Base-by-base conservation (phyloP, 1,139 yeast species). In the Wickerhamomyces sp. region DNA sequence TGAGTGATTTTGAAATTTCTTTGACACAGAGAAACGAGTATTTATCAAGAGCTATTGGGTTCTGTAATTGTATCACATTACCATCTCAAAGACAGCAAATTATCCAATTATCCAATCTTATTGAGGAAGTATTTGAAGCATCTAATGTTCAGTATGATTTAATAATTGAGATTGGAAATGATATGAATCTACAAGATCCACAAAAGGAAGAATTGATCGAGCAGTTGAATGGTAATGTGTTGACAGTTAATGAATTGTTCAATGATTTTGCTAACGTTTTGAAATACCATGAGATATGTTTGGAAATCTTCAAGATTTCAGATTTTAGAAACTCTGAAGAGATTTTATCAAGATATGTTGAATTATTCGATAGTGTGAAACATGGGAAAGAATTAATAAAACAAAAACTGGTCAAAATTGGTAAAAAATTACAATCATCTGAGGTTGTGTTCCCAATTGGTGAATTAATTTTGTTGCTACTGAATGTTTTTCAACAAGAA, bases 1-100 rank as follows among this genome's bases (percentile, higher is more conserved):
- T 78, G 18, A 81, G 95, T 21, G 84, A 81, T 39, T 89, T 89
- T 59, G 74, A 74, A 13, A 69, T 92, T 40, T 65, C 74, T 30
- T 70, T 92, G 46, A 72, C 75, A 30, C 83, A 84, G 52, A 75
- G 98, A 59, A 82, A 92, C 36, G 97, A 90, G 60, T 89, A 77
- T 56, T 70, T 92, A 44, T 86, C 97, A 1, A 76, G 97, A 49
- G 97, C 97, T 1, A 85, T 84, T 59, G 96, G 96, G 3, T 90
- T 87, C 66, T 86, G 96, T 58, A 86, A 86, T 55, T 83, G 95
- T 60, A 80, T 78, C 24, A 81, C 92, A 48, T 84, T 94, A 18
- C 89, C 94, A 25, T 78, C 74, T 44, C 72, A 81, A 53, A 74
- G 94, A 49, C 95, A 84, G 54, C 77, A 78, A 48, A 81, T 87